Percentiles rank a stretch among this genome's conserved stretches.
phyloP scores from a whole-genome alignment of 257 asterid species.

The Rehmannia glutinosa region DNA sequence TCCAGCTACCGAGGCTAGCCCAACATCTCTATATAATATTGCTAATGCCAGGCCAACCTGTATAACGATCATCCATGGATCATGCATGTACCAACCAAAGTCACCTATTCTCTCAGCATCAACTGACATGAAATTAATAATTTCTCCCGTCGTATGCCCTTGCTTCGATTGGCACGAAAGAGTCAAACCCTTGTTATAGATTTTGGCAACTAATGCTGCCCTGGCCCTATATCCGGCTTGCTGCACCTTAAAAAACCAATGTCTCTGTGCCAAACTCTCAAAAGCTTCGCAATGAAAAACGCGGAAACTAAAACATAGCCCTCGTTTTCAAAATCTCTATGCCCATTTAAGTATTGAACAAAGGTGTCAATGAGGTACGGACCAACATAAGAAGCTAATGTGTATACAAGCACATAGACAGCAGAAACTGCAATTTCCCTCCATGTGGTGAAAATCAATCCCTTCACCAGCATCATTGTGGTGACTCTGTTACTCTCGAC shows the following conservation, averaged over 20 bases:
- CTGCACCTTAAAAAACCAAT: conserved; percentile 69
- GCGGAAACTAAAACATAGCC: conserved; percentile 54
- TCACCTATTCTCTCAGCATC: conserved; percentile 88
- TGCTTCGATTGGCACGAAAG: conserved; percentile 70
- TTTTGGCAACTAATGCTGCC: conserved; percentile 70
- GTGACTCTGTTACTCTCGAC: conserved; percentile 40
- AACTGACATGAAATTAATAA: conserved; percentile 77
- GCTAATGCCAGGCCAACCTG: conserved; percentile 61
- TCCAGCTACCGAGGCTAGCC: conserved; percentile 70
- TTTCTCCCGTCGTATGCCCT: conserved; percentile 75
- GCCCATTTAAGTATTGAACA: conserved; percentile 70
- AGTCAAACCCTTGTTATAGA: conserved; percentile 70
- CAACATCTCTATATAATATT: conserved; percentile 65
- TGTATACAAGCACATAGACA: conserved; percentile 38
- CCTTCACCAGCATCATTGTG: conserved; percentile 65
- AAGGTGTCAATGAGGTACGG: conserved; percentile 74
- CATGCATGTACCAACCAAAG: conserved; percentile 84
- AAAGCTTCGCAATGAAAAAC: conserved; percentile 62
- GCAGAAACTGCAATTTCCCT: conserved; percentile 51
- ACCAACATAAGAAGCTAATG: conserved; percentile 63
- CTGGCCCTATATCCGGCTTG: conserved; percentile 79
- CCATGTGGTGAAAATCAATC: conserved; percentile 51
- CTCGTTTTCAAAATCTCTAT: conserved; percentile 37
- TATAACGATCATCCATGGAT: conserved; percentile 70
- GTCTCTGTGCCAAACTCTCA: conserved; percentile 71